These are phyloP conservation scores for Boletus tylopilopsis DNA, from an alignment of 768 basidiomycete genomes.

Conservation along the genomic window DNA sequence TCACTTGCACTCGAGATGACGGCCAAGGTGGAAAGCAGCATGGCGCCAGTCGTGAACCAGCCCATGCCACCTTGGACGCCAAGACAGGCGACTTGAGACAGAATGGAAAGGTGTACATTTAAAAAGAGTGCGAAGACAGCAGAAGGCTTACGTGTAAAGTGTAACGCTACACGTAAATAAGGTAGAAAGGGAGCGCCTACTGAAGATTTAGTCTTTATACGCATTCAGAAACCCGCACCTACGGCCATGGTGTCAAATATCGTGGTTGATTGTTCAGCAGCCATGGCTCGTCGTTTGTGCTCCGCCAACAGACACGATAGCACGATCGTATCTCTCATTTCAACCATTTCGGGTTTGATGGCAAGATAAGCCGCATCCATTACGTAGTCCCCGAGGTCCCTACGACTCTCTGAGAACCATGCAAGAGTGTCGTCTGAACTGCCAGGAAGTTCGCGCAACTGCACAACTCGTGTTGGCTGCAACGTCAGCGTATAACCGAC, in stretches of 20 bases:
- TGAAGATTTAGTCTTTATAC: no score
- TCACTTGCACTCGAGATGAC: slow-evolving; percentile 38
- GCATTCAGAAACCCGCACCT: background rate
- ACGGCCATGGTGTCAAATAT: background rate
- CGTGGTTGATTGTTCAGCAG: background rate
- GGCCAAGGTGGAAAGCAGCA: slow-evolving; percentile 26
- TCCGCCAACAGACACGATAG: slow-evolving; percentile 20
- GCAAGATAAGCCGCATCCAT: slow-evolving; percentile 3
- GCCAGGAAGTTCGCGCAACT: slow-evolving; percentile 13
- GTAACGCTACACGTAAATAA: background rate
- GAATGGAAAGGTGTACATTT: background rate
- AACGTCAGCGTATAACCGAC: background rate
- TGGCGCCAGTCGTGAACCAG: slow-evolving; percentile 23
- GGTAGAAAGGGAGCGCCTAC: background rate
- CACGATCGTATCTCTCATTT: slow-evolving; percentile 15
- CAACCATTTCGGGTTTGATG: slow-evolving; percentile 11
- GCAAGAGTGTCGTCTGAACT: slow-evolving; percentile 2
- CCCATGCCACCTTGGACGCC: slow-evolving; percentile 26
- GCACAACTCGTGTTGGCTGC: background rate
- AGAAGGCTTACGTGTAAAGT: background rate
- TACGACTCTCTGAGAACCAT: slow-evolving; percentile 9
- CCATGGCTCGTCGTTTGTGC: slow-evolving; percentile 3
- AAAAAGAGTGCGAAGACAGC: background rate
- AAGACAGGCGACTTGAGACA: slow-evolving; percentile 15
- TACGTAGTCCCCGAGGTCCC: background rate